Evolutionary conservation across 805 yeast genomes (phyloP).

Genomic region (Pichia rugopelliculosa): DNA sequence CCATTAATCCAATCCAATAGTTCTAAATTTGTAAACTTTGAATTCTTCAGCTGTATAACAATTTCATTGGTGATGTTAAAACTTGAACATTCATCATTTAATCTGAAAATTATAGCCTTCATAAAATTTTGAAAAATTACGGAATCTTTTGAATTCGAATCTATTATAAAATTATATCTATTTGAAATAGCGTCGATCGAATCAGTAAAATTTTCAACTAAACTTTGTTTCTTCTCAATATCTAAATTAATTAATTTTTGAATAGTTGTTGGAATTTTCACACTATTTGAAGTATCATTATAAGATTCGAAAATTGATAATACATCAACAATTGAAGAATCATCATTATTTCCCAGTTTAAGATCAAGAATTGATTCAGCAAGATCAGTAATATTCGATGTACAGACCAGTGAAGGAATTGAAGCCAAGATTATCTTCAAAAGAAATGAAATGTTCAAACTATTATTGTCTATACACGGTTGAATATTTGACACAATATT

Average conservation of each 20-base stretch:
- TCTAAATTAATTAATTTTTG: not conserved
- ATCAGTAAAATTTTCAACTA: not conserved
- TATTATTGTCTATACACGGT: not conserved
- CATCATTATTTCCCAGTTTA: not conserved
- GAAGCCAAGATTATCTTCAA: not conserved
- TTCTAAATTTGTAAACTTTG: slow-evolving; percentile 1
- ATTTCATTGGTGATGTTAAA: slow-evolving; percentile 3
- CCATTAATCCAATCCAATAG: slow-evolving; percentile 19
- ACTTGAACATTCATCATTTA: slow-evolving; percentile 15
- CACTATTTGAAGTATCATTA: no score
- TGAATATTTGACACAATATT: not conserved
- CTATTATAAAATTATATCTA: slow-evolving; percentile 4
- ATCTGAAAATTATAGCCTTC: slow-evolving; percentile 16
- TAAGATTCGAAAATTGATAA: not conserved
- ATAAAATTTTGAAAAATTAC: slow-evolving; percentile 15
- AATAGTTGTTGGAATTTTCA: not conserved
- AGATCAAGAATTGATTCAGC: not conserved
- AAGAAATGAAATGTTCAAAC: not conserved
- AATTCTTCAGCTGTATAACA: not conserved
- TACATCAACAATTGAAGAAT: not conserved
- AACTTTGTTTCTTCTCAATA: not conserved
- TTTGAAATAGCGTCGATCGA: not conserved
- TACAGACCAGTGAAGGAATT: not conserved
- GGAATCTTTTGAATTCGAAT: not conserved
- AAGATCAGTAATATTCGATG: not conserved